These are phyloP conservation scores for Citrus inodora DNA, from an alignment of 345 rosid species.

Conservation along the genomic window DNA sequence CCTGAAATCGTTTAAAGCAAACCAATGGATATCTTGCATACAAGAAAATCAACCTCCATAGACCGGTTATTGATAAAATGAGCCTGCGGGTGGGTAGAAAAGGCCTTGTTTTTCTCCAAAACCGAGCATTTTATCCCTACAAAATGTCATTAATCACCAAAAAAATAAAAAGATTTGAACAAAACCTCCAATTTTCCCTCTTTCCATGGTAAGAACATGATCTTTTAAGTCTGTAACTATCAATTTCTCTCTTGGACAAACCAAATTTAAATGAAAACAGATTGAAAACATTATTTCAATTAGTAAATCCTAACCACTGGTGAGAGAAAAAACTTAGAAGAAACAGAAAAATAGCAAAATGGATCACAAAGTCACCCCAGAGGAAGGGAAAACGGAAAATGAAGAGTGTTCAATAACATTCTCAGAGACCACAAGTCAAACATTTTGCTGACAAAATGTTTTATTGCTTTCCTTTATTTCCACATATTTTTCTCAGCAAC, in stretches of 20 bases:
- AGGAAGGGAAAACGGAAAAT: background rate
- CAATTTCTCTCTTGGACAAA: background rate
- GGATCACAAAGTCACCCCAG: background rate
- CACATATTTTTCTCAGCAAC: background rate
- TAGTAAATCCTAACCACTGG: background rate
- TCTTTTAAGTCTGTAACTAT: background rate
- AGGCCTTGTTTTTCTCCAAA: slow-evolving; percentile 66
- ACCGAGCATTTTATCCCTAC: slow-evolving; percentile 72
- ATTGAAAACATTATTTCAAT: background rate
- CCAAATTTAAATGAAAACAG: background rate
- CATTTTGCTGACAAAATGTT: background rate
- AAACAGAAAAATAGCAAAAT: background rate
- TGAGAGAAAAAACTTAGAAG: background rate
- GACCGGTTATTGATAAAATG: slow-evolving; percentile 95
- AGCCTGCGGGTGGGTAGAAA: slow-evolving; percentile 86
- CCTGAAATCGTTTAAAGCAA: background rate
- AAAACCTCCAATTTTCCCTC: background rate
- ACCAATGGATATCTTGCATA: background rate
- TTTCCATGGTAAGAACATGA: background rate
- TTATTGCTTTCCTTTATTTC: background rate
- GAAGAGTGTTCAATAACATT: background rate
- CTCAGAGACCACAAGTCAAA: background rate
- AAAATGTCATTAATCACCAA: slow-evolving; percentile 14
- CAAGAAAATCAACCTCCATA: slow-evolving; percentile 69
- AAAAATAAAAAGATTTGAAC: background rate